Base-by-base conservation (phyloP, 1,139 yeast genomes). In the Blastobotrys illinoisensis region DNA sequence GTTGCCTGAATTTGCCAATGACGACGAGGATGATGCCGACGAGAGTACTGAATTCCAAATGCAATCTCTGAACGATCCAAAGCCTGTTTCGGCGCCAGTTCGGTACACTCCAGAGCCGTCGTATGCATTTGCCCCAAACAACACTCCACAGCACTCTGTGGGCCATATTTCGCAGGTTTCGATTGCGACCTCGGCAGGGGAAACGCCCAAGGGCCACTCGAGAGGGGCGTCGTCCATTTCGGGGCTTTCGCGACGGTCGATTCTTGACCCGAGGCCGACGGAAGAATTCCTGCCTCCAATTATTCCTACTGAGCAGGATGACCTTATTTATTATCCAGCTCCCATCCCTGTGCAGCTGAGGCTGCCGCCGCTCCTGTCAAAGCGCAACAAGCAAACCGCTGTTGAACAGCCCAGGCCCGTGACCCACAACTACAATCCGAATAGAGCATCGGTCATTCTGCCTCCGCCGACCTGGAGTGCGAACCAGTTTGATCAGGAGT, bases 331-430 rank as follows among this genome's bases (percentile, higher is more conserved):
- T 51, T 71, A 71, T 48, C 73, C 74, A 1, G 71, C 73, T 1
- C 72, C 72, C 11, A 62, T 70, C 16, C 73, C 73, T 3, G 58
- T 60, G 14, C 62, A 62, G 53, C 59, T 60, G 43, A 60, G 55
- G 19, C 58, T 60, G 32, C 66, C 64, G 19, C 69, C 65, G 14
- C 55, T 62, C 24, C 55, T 60, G 49, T 63, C 66, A 11, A 60
- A 57, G 36, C 62, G 58, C 50, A 61, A 59, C 46, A 56, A 55
- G 32, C 49, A 50, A 16, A 24, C 14, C 19, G 24, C 14, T 20
- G 24, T 11, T 28, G 13, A 14, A 23, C 20, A 28, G 19, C 18
- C 26, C 40, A 45, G 40, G 43, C 21, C 18, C 46, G 24, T 21
- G 40, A 47, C 13, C 46, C 46, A 13, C 53, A 49, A 32, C 26